Percentiles rank a stretch among this genome's conserved stretches.
Evolutionary conservation across 108 stramenopile genomes (phyloP).

Genomic region (Seminavis robusta): DNA sequence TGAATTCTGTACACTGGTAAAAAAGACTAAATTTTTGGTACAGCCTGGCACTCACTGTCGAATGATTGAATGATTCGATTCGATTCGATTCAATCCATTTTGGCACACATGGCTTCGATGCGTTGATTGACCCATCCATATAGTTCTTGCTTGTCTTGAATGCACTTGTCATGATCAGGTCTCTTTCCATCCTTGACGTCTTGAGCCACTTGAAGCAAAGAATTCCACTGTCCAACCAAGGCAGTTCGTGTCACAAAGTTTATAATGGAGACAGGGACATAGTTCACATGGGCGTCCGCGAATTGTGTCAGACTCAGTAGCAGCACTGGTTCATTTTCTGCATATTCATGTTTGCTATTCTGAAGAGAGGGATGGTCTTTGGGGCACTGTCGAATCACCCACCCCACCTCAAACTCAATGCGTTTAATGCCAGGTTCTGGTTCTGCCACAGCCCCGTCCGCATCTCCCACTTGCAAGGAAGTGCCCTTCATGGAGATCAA

Average conservation of each 20-base stretch:
- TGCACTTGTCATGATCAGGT: constrained; percentile 49
- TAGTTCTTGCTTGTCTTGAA: constrained; percentile 57
- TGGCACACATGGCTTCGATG: constrained; percentile 35
- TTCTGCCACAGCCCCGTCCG: constrained; percentile 15
- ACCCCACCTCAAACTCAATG: constrained; percentile 56
- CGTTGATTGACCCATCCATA: constrained; percentile 69
- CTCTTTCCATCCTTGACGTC: constrained; percentile 63
- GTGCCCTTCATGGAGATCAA: constrained; percentile 40
- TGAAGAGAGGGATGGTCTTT: constrained; percentile 47
- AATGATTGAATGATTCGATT: no score
- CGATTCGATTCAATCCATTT: no score
- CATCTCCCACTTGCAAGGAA: constrained; percentile 11
- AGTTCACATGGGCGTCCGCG: constrained; percentile 48
- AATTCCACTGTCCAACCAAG: constrained; percentile 49
- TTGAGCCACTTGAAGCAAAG: constrained; percentile 59
- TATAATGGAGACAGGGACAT: constrained; percentile 55
- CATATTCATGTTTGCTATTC: constrained; percentile 14
- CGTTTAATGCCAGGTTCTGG: constrained; percentile 21
- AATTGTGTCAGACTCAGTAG: constrained; percentile 43
- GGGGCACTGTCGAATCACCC: constrained; percentile 68
- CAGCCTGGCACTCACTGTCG: no score
- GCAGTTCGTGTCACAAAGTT: constrained; percentile 62
- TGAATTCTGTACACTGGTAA: no score
- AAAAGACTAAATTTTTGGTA: no score
- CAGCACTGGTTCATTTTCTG: constrained; percentile 36